Evolutionary conservation across 2,329 filamentous ascomycete species (phyloP).

Genomic region (Mariannaea sp.): DNA sequence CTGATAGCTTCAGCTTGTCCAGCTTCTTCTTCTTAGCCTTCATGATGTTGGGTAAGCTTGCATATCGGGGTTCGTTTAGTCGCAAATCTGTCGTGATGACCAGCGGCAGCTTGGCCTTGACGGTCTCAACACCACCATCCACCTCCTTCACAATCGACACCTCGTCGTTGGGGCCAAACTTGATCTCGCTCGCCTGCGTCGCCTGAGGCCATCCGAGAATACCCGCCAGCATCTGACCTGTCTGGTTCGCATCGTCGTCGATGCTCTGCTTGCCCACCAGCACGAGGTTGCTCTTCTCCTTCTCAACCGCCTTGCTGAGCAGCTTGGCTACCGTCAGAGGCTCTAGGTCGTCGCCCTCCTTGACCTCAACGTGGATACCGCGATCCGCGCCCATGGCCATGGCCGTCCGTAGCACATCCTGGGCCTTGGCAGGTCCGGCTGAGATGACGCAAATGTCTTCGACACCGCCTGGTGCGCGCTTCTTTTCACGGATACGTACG

Average conservation of each 20-base stretch:
- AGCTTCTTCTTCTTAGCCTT: slow-evolving; percentile 99
- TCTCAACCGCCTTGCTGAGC: slow-evolving; percentile 76
- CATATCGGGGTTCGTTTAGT: slow-evolving; percentile 93
- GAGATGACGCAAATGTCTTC: slow-evolving; percentile 91
- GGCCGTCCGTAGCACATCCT: slow-evolving; percentile 89
- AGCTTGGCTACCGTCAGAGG: slow-evolving; percentile 93
- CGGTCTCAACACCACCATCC: slow-evolving; percentile 91
- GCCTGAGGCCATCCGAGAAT: slow-evolving; percentile 92
- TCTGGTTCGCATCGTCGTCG: slow-evolving; percentile 94
- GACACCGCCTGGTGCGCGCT: slow-evolving; percentile 72
- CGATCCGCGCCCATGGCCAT: slow-evolving; percentile 99
- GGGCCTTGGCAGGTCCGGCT: slow-evolving; percentile 84
- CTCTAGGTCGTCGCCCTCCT: slow-evolving; percentile 78
- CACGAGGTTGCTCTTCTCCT: slow-evolving; percentile 88
- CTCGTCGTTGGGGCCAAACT: slow-evolving; percentile 70
- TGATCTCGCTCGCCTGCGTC: slow-evolving; percentile 86
- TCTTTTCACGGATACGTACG: slow-evolving; percentile 90
- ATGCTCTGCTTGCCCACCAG: slow-evolving; percentile 98
- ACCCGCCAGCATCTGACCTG: slow-evolving; percentile 96
- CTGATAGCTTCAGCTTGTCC: slow-evolving; percentile 85
- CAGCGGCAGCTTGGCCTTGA: slow-evolving; percentile 85
- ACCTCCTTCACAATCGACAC: slow-evolving; percentile 89
- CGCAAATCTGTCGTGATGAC: slow-evolving; percentile 93
- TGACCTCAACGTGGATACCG: slow-evolving; percentile 81
- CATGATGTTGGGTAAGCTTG: slow-evolving; percentile 97